These are phyloP conservation scores for Fusarium dimerum DNA, from an alignment of 2,329 filamentous ascomycete species.

Conservation along the genomic window DNA sequence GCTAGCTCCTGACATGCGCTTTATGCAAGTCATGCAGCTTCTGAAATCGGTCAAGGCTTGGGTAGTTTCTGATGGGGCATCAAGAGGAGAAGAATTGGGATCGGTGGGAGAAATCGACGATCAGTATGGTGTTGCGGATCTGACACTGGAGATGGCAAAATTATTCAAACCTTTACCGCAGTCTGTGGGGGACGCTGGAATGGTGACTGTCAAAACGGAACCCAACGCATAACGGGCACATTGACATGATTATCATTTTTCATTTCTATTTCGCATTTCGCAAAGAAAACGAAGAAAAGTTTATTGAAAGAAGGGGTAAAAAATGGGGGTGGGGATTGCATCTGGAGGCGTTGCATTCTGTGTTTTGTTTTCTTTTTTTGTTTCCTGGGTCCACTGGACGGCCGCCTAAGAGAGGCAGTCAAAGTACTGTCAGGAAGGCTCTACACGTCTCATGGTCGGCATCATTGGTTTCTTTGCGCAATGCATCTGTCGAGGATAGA, in stretches of 20 bases:
- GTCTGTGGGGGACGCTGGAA: constrained; percentile 44
- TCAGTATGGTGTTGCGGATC: constrained; percentile 62
- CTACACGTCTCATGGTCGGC: constrained; percentile 23
- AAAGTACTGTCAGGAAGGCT: no score
- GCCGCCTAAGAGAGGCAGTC: constrained; percentile 17
- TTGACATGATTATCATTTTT: constrained; percentile 32
- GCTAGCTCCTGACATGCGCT: constrained; percentile 58
- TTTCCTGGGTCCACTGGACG: constrained; percentile 24
- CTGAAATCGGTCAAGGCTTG: constrained; percentile 61
- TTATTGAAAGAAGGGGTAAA: no score
- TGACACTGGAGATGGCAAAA: constrained; percentile 71
- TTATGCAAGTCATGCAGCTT: constrained; percentile 60
- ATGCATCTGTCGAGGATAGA: constrained; percentile 42
- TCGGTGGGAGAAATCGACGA: constrained; percentile 70
- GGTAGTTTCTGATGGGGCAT: constrained; percentile 63
- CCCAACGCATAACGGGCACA: constrained; percentile 30
- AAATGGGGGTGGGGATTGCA: constrained; percentile 36
- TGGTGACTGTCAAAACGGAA: constrained; percentile 45
- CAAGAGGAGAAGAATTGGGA: constrained; percentile 66
- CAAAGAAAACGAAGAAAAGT: constrained; percentile 22
- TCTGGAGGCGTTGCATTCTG: constrained; percentile 40
- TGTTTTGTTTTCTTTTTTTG: constrained; percentile 30
- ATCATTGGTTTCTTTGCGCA: constrained; percentile 33
- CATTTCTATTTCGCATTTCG: not conserved
- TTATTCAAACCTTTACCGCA: constrained; percentile 64